These are phyloP conservation scores for Tulasnella sp. DNA, from an alignment of 768 basidiomycete species.

Conservation along the genomic window DNA sequence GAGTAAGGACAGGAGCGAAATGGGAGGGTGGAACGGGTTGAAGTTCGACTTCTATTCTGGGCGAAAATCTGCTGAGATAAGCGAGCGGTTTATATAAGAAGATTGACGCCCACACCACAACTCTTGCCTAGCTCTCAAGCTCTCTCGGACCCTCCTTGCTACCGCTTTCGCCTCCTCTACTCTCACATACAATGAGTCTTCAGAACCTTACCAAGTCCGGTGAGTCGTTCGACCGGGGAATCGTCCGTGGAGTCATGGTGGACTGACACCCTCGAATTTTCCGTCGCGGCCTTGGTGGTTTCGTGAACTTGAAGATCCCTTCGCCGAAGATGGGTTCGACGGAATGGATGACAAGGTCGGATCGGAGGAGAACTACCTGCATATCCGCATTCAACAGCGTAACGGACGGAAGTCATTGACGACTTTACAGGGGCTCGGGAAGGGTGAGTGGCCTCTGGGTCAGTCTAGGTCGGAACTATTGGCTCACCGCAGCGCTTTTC, in stretches of 20 bases:
- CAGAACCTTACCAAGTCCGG: slow-evolving; percentile 82
- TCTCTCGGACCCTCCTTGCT: not conserved
- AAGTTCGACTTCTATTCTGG: too few relatives aligned
- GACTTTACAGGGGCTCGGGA: slow-evolving; percentile 89
- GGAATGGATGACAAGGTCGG: slow-evolving; percentile 63
- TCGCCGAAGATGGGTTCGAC: slow-evolving; percentile 85
- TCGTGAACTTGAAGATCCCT: slow-evolving; percentile 55
- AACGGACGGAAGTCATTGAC: slow-evolving; percentile 99
- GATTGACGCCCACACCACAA: too few relatives aligned
- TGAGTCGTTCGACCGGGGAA: slow-evolving; percentile 30
- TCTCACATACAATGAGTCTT: slow-evolving; percentile 81
- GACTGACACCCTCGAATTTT: not conserved
- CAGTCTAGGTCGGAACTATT: not conserved
- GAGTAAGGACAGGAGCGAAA: too few relatives aligned
- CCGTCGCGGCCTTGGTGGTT: not conserved
- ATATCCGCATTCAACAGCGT: slow-evolving; percentile 96
- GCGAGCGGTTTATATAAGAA: too few relatives aligned
- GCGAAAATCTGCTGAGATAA: too few relatives aligned
- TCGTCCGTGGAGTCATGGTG: slow-evolving; percentile 6
- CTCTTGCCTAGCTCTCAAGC: not conserved
- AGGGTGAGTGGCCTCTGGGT: slow-evolving; percentile 43
- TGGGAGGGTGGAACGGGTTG: too few relatives aligned
- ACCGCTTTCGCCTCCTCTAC: slow-evolving; percentile 26
- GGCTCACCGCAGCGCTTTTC: not conserved
- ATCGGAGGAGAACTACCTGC: slow-evolving; percentile 74